Base-by-base conservation (phyloP, 345 rosid species). In the Lepidium africanum region DNA sequence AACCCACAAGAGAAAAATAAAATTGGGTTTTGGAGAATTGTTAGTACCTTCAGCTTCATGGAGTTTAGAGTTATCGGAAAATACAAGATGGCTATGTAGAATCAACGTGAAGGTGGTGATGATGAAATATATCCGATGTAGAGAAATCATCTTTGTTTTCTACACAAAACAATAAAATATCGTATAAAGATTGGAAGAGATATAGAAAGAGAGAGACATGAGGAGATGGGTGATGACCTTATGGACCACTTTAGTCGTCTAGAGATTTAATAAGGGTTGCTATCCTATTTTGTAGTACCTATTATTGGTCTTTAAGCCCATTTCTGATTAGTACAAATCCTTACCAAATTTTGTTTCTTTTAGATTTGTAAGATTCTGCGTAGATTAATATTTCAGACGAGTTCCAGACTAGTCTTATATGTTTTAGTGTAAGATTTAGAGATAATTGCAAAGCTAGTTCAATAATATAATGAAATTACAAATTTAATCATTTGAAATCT, bases 1-100 rank as follows among this genome's bases (percentile, higher is more conserved):
- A 11, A 12, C 40, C 12, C 7, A 33, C 15, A 2, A 47, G 7
- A 11, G 13, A 60, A 25, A 4, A 17, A 43, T 51, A 39, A 35
- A 9, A 60, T 21, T 21, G 14, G 6, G 19, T 2, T 46, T 36
- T n/a, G 23, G 51, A 30, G 54, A 33, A 42, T 53, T 15, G 32
- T 10, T 11, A 14, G 42, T 75, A 76, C 79, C 79, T 76, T 76
- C 79, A 1, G 19, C 45, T 23, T 64, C 71, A 15, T 64, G 72
- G 63, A 76, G 79, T 65, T 43, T 70, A 37, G 33, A 38, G 35
- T 61, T 49, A 45, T 58, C 72, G 4, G 76, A 71, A 38, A 27
- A 52, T 64, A 63, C 76, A 57, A 55, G 55, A 35, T 9, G 61
- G 3, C 40, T 6, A 27, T 50, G 58, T 46, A 52, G 30, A 56